These are phyloP conservation scores for Medicago arabica DNA, from an alignment of 306 rosid species.

Conservation along the genomic window DNA sequence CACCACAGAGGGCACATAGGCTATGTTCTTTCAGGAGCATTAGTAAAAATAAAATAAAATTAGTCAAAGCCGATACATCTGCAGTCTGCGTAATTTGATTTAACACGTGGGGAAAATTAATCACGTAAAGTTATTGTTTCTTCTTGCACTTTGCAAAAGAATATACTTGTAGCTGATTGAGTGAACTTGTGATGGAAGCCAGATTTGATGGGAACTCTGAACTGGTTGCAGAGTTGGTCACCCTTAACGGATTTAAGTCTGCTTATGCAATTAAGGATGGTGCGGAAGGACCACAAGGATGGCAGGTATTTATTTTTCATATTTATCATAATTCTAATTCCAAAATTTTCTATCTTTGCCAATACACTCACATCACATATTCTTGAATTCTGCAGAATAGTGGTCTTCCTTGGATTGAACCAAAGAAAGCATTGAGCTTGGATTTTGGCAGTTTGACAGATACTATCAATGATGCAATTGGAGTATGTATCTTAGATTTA, in stretches of 20 bases:
- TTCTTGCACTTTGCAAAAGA: constrained; percentile 38
- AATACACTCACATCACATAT: constrained; percentile 21
- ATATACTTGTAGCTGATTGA: constrained; percentile 58
- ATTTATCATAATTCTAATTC: constrained; percentile 1
- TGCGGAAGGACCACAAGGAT: constrained; percentile 96
- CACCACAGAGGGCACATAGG: background rate
- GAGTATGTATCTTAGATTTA: constrained; percentile 67
- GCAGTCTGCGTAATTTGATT: background rate
- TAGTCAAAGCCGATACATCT: background rate
- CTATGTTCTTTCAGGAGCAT: background rate
- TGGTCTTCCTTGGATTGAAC: constrained; percentile 84
- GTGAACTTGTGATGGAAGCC: constrained; percentile 81
- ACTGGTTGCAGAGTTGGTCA: constrained; percentile 91
- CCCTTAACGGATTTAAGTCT: constrained; percentile 88
- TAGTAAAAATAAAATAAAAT: too few species aligned
- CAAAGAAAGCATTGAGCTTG: constrained; percentile 58
- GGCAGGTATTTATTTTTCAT: constrained; percentile 65
- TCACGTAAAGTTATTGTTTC: constrained; percentile 8
- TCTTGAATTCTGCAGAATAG: constrained; percentile 65
- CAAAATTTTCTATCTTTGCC: background rate
- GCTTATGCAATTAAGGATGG: constrained; percentile 97
- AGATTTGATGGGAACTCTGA: constrained; percentile 96
- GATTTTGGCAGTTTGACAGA: constrained; percentile 71
- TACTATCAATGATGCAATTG: constrained; percentile 60
- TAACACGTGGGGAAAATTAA: constrained; percentile 9